phyloP scores from a whole-genome alignment of 768 basidiomycete species.

The Termitomyces sp. region DNA sequence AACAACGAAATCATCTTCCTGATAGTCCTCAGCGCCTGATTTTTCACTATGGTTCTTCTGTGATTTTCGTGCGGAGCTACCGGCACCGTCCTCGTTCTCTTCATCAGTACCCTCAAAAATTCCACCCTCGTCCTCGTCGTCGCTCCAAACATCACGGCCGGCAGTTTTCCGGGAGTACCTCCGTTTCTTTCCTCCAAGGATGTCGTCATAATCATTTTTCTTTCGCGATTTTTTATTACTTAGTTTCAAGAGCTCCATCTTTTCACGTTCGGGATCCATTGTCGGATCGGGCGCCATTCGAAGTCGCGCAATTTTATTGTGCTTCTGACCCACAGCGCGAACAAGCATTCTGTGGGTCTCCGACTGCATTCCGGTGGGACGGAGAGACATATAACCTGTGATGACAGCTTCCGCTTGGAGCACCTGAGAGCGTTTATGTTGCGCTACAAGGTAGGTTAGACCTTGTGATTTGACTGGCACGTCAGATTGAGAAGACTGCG shows the following conservation, averaged over 20 bases:
- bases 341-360: conserved; percentile 88
- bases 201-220: conserved; percentile 46
- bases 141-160: conserved; percentile 47
- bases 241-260: conserved; percentile 60
- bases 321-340: conserved; percentile 79
- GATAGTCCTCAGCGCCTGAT: conserved; percentile 63
- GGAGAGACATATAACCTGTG: conserved; percentile 78
- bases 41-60: conserved; percentile 49
- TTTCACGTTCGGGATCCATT: conserved; percentile 71
- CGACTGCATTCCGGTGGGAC: conserved; percentile 86
- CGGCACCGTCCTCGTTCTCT: conserved; percentile 41
- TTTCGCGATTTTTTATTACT: conserved; percentile 61
- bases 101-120: conserved; percentile 55
- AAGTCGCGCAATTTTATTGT: conserved; percentile 74
- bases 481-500: conserved; percentile 30
- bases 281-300: conserved; percentile 77
- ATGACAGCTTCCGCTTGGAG: conserved; percentile 83
- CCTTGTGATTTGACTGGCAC: conserved; percentile 55
- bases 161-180: conserved; percentile 35
- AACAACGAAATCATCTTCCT: conserved; percentile 83
- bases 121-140: conserved; percentile 61
- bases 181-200: conserved; percentile 45
- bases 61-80: conserved; percentile 32
- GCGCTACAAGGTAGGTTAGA: conserved; percentile 84
- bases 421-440: conserved; percentile 81